Evolutionary conservation across 2,329 filamentous ascomycete species (phyloP), one percentile per base, ranked within the genome.

Genomic region (Fusarium zealandicum): DNA sequence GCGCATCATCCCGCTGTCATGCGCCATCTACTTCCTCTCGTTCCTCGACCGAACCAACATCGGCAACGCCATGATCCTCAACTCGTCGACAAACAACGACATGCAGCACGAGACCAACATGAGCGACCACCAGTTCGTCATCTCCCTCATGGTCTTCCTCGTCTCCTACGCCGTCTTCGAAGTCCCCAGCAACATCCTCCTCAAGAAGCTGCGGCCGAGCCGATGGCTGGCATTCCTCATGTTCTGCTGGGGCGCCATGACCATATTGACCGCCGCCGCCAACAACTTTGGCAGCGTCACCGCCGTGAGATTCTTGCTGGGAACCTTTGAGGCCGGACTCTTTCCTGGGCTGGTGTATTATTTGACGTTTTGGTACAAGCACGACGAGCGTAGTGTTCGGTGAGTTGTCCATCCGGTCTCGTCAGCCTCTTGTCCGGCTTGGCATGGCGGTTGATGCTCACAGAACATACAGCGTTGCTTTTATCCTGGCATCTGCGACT

Each of bases 281-380:
- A 79, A 84, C 25, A 85, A 72, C 64, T 91, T 85, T 65, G 80
- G 73, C 3, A 81, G 82, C 9, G 76, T 92, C n/a, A 80, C 89
- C 2, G 87, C 79, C 6, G 85, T 88, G 57, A 83, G 89, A 6
- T 80, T 92, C 20, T 70, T 92, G 8, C 78, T 92, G 0, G 89
- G 89, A 5, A 76, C 83, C 5, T 83, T 88, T 35, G 89, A 92
- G 73, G 88, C 87, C 4, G 89, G 88, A 0, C 73, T 91, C 1
- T 90, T 90, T 56, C 72, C 72, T 0, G 71, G 72, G 0, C 73
- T 90, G 61, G 82, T 85, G 0, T 76, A 85, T 71, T 90, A 90
- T 63, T 75, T 92, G 40, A 91, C 89, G 0, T 84, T 90, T 57
- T 92, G 90, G 80, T 92, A 92, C 71, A 85, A 82, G 37, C 83